Base-by-base conservation (phyloP, 2,329 filamentous ascomycete species). In the Aspergillus vadensis region DNA sequence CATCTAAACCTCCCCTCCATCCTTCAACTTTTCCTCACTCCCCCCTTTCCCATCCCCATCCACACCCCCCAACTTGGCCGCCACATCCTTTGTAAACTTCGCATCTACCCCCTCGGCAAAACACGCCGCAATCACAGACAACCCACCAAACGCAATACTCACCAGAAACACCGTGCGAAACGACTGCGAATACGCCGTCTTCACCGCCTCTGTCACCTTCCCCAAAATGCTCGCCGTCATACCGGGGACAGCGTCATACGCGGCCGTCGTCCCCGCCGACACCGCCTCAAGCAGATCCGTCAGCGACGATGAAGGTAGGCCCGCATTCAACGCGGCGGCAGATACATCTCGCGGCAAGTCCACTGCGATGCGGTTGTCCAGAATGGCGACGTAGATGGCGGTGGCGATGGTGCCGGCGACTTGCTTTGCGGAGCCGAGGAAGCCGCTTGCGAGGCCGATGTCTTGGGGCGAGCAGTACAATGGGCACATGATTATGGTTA, bases 311-410 rank as follows among this genome's bases (percentile, higher is more conserved):
- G 38, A 27, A n/a, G 52, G 52, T 0, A 55, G n/a, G 4, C 52
- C 52, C 2, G 52, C 52, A 9, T 55, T 30, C 2, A 30, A 3
- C 23, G 52, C 52, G 3, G 39, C 25, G 8, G 17, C 15, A 23
- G 38, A 19, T 10, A 55, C 39, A 23, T 25, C 27, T 1, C 17
- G n/a, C 15, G 52, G 52, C 7, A 55, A 5, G 38, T 44, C 17
- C 4, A 23, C 23, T 15, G 52, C 27, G 38, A 55, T 23, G 21
- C 52, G 52, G 38, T 30, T 32, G 6, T 43, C 23, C 15, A 55
- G 52, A 25, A 55, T 55, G 38, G 52, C 52, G 38, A 55, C 39
- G 52, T 55, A 55, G 52, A 55, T 55, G 21, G 52, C 52, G 5
- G 52, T 55, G 52, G 52, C 38, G 15, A 55, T 55, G n/a, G 52